phyloP scores from a whole-genome alignment of 768 basidiomycete species.

The Nidularia sp. region DNA sequence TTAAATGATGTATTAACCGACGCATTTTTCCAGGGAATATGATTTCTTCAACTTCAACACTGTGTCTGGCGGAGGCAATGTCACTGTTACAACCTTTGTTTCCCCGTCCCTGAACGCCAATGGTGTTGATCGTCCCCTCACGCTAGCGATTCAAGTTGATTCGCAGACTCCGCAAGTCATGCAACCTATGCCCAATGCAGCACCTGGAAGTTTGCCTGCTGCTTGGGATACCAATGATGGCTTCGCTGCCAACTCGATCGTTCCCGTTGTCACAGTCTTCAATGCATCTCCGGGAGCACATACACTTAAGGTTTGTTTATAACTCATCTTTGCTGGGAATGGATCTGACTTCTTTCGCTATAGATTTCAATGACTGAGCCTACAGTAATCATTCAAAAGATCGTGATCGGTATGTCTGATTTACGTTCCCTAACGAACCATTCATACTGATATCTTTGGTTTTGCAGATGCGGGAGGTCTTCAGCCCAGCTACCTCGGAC shows the following conservation, averaged over 20 bases:
- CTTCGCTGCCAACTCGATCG: constrained; percentile 51
- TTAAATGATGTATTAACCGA: not conserved
- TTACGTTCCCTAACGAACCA: not conserved
- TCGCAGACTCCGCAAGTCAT: constrained; percentile 31
- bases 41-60: constrained; percentile 63
- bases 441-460: not conserved
- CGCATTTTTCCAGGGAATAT: constrained; percentile 41
- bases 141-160: constrained; percentile 49
- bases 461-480: constrained; percentile 52
- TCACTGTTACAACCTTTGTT: constrained; percentile 42
- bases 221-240: constrained; percentile 45
- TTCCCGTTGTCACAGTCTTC: constrained; percentile 34
- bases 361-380: constrained; percentile 57
- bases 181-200: constrained; percentile 42
- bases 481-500: constrained; percentile 54
- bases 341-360: not conserved
- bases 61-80: constrained; percentile 31
- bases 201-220: constrained; percentile 40
- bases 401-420: constrained; percentile 43
- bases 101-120: constrained; percentile 52
- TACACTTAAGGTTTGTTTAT: constrained; percentile 44
- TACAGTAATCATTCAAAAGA: constrained; percentile 56
- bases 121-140: constrained; percentile 44
- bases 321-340: too few relatives aligned
- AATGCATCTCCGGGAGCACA: constrained; percentile 46